Evolutionary conservation across 176 grass and related monocot genomes (phyloP).

Genomic region (Zoysia pacifica): DNA sequence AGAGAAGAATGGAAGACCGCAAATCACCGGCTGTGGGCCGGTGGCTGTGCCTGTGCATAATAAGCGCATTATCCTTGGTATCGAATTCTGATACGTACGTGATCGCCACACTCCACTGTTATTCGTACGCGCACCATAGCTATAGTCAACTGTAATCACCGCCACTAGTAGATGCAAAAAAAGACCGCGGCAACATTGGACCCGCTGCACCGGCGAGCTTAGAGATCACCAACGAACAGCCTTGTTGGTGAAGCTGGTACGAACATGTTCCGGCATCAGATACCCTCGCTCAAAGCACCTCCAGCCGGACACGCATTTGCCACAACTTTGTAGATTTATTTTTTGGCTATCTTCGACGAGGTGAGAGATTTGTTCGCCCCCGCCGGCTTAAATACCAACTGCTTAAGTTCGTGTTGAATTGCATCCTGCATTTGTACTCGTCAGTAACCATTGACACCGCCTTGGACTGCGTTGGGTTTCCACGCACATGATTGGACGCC

Average conservation of each 20-base stretch:
- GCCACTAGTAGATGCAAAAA: neutral
- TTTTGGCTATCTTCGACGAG: neutral
- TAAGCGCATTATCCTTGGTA: neutral
- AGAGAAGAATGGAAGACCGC: no score
- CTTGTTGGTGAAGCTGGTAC: slow-evolving; percentile 40
- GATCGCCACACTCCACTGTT: no score
- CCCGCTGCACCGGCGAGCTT: slow-evolving; percentile 9
- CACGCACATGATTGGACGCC: slow-evolving; percentile 26
- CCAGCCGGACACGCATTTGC: slow-evolving; percentile 38
- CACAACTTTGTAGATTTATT: neutral
- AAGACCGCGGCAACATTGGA: no score
- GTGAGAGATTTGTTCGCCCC: slow-evolving; percentile 15
- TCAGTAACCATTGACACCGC: neutral
- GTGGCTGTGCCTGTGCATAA: no score
- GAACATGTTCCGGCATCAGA: slow-evolving; percentile 49
- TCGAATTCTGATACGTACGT: neutral
- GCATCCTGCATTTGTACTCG: neutral
- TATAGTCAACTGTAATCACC: neutral
- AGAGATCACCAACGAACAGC: slow-evolving; percentile 22
- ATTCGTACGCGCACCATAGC: neutral
- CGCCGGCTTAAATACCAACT: neutral
- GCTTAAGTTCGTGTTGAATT: neutral
- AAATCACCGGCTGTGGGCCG: no score
- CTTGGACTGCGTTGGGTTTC: neutral
- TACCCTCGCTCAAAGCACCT: slow-evolving; percentile 43